These are phyloP conservation scores for Aspergillus awamori DNA, from an alignment of 2,329 filamentous ascomycete genomes.

Conservation along the genomic window DNA sequence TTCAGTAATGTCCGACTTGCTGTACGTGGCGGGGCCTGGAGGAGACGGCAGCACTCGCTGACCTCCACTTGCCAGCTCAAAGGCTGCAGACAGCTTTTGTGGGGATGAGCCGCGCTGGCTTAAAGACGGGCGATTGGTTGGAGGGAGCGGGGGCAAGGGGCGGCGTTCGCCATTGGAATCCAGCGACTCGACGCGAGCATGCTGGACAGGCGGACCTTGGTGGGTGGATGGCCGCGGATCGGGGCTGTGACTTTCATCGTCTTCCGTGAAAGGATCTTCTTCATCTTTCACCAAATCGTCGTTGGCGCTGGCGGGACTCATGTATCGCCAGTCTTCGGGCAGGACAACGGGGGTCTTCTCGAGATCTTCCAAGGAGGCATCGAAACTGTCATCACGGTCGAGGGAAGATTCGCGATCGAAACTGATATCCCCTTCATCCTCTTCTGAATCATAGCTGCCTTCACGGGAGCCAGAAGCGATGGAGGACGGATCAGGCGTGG, in stretches of 20 bases:
- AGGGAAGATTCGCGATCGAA: slow-evolving; percentile 60
- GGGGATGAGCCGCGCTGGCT: slow-evolving; percentile 59
- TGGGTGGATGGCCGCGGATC: slow-evolving; percentile 54
- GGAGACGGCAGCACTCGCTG: slow-evolving; percentile 73
- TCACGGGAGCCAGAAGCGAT: slow-evolving; percentile 87
- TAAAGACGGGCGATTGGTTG: slow-evolving; percentile 36
- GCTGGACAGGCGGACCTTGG: slow-evolving; percentile 34
- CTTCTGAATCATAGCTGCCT: slow-evolving; percentile 85
- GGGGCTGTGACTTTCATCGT: slow-evolving; percentile 68
- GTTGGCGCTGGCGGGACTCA: slow-evolving; percentile 67
- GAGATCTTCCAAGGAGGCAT: slow-evolving; percentile 90
- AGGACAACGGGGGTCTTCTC: slow-evolving; percentile 98
- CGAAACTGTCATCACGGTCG: slow-evolving; percentile 84
- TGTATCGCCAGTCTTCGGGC: slow-evolving; percentile 89
- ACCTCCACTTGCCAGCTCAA: slow-evolving; percentile 69
- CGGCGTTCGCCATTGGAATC: slow-evolving; percentile 80
- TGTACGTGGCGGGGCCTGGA: slow-evolving; percentile 66
- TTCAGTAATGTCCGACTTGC: slow-evolving; percentile 76
- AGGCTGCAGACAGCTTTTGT: slow-evolving; percentile 67
- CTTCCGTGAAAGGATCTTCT: slow-evolving; percentile 68
- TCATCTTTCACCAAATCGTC: slow-evolving; percentile 56
- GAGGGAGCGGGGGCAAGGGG: slow-evolving; percentile 84
- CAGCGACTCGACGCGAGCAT: slow-evolving; percentile 70
- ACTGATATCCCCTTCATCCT: slow-evolving; percentile 68
- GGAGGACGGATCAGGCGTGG: slow-evolving; percentile 93